Evolutionary conservation across 2,329 filamentous ascomycete species (phyloP), one percentile per base, ranked within the genome.

Genomic region (Cercospora sp.): DNA sequence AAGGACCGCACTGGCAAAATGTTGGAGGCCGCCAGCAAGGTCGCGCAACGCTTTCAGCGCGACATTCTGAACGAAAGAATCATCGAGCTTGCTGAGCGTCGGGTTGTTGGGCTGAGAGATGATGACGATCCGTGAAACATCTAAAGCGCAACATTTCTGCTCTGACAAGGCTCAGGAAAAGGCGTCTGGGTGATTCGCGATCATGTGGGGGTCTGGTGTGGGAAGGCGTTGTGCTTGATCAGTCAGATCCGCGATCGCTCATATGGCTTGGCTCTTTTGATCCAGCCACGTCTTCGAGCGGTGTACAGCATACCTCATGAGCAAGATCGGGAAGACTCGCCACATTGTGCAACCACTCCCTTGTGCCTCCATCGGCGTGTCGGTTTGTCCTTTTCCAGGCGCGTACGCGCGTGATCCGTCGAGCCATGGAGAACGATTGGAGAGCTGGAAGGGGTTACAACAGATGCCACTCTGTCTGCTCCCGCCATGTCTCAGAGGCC

Each of bases 1-100:
- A 87, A 87, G 55, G 94, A 98, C 81, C 85, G 88, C 57, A 91
- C 88, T 68, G 94, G 94, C 18, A 90, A 91, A 78, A 97, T 97
- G 92, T 80, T 97, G 67, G 93, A 97, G 78, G 91, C 94, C 4
- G 95, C 95, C 1, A 88, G 89, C 66, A 97, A 96, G 85, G 88
- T 99, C 60, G 95, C 95, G 8, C 88, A 91, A 77, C 85, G 94
- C 73, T 99, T 96, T 81, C 91, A 91, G 9, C 85, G 91, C 69
- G 86, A 87, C 48, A 87, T 97, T 28, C 80, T 99, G 73, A 90
- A 90, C 51, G 92, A 94, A 75, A 98, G 98, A 87, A 98, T 99
- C 76, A 86, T 90, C 62, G 92, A 96, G 77, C 75, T 95, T 74
- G 93, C 89, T 0, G 94, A 97, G 83, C 84, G 83, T 76, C 85